Evolutionary conservation across 2,329 filamentous ascomycete genomes (phyloP).

Genomic region (Aspergillus alliaceus): DNA sequence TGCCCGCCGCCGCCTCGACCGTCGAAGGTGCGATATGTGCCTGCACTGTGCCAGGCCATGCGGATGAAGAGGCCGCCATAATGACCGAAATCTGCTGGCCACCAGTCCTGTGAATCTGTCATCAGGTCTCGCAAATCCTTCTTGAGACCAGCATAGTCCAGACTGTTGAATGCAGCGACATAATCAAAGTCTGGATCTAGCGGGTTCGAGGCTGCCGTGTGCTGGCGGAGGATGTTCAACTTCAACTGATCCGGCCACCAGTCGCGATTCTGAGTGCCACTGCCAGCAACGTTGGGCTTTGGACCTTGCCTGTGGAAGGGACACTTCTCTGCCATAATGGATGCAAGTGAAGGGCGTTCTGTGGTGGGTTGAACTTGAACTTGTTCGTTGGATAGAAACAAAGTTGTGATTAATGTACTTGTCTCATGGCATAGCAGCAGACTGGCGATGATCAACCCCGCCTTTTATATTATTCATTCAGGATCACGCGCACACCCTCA

Average conservation of each 20-base stretch:
- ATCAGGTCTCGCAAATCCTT: conserved; percentile 70
- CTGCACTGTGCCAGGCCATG: conserved; percentile 78
- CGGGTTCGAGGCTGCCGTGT: conserved; percentile 64
- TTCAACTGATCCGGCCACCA: conserved; percentile 73
- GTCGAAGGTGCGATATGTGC: conserved; percentile 74
- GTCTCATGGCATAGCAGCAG: neutral
- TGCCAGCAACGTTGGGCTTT: conserved; percentile 50
- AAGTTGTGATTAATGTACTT: neutral
- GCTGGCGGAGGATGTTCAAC: conserved; percentile 72
- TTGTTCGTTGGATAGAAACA: neutral
- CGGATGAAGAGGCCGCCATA: conserved; percentile 79
- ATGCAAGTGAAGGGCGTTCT: neutral
- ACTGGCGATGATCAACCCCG: neutral
- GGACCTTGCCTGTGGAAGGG: conserved; percentile 23
- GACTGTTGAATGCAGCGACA: conserved; percentile 67
- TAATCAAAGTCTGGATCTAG: conserved; percentile 69
- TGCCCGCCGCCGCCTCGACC: conserved; percentile 73
- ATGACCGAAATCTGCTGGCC: conserved; percentile 80
- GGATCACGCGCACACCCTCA: neutral
- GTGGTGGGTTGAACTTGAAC: neutral
- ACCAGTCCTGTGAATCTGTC: conserved; percentile 78
- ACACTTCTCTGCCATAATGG: conserved; percentile 27
- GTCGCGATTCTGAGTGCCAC: conserved; percentile 67
- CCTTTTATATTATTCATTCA: neutral
- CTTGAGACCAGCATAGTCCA: conserved; percentile 72